phyloP scores from a whole-genome alignment of 2,329 filamentous ascomycete genomes.

The Fusarium robinianum region DNA sequence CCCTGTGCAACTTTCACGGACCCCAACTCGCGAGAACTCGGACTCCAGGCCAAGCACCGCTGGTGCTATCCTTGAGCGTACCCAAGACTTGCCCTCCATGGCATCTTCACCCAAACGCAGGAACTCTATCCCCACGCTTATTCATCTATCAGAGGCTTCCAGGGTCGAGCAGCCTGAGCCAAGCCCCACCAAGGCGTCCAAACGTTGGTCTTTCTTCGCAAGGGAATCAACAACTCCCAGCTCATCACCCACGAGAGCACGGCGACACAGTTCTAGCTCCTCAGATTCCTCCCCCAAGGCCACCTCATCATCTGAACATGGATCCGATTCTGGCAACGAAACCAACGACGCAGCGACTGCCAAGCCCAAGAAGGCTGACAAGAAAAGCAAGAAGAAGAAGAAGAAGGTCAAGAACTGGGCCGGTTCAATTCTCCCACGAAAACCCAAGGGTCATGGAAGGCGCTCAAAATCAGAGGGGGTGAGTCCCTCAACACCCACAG shows the following conservation, averaged over 20 bases:
- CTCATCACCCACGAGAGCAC: conserved; percentile 52
- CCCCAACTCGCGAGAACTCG: conserved; percentile 46
- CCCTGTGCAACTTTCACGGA: conserved; percentile 45
- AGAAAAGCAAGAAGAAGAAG: conserved; percentile 47
- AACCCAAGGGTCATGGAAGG: conserved; percentile 56
- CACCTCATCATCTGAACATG: conserved; percentile 44
- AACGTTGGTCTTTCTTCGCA: conserved; percentile 66
- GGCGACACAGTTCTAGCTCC: conserved; percentile 54
- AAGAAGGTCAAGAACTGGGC: conserved; percentile 79
- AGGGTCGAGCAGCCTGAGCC: conserved; percentile 45
- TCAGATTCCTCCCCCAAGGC: conserved; percentile 44
- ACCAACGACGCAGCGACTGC: conserved; percentile 24
- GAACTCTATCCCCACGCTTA: conserved; percentile 63
- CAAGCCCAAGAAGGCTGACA: conserved; percentile 38
- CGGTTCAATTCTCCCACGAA: conserved; percentile 68
- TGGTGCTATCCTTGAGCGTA: conserved; percentile 67
- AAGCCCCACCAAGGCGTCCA: conserved; percentile 57
- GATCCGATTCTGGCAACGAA: conserved; percentile 37
- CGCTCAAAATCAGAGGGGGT: conserved; percentile 46
- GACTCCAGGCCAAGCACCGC: conserved; percentile 70
- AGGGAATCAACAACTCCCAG: conserved; percentile 59
- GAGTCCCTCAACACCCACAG: conserved; percentile 54
- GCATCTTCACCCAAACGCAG: conserved; percentile 53
- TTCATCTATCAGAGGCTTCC: conserved; percentile 46
- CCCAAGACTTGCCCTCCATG: conserved; percentile 27